phyloP scores from a whole-genome alignment of 257 asterid genomes.

The Przewalskia tangutica region DNA sequence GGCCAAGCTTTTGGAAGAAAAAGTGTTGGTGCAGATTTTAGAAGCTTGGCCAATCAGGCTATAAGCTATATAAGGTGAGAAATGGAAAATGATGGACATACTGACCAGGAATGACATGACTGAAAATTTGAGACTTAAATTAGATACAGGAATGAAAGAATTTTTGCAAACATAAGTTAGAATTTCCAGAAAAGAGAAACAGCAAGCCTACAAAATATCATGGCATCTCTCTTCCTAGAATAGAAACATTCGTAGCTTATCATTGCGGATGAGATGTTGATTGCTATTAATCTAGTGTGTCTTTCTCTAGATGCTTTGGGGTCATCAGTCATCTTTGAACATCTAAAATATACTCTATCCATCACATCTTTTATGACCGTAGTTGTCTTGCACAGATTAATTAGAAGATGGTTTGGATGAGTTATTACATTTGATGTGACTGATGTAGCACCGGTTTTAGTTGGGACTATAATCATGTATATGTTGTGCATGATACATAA shows the following conservation, averaged over 20 bases:
- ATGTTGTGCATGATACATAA: not conserved
- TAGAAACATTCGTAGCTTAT: not conserved
- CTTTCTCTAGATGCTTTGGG: not conserved
- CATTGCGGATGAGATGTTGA: not conserved
- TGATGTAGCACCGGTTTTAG: not conserved
- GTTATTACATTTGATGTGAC: not conserved
- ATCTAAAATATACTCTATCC: not conserved
- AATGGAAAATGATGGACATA: not conserved
- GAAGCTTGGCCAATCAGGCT: no score
- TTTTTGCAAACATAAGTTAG: no score
- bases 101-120: not conserved
- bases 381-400: not conserved
- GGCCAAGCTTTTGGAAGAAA: no score
- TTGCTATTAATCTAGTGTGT: not conserved
- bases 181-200: no score
- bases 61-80: not conserved
- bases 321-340: not conserved
- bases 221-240: no score
- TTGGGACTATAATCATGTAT: not conserved
- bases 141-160: no score
- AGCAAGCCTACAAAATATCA: no score
- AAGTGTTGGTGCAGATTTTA: no score
- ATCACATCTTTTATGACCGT: not conserved
- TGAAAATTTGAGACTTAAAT: not conserved
- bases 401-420: not conserved